phyloP scores from a whole-genome alignment of 768 basidiomycete genomes.

The Nevesoporus exiguus region DNA sequence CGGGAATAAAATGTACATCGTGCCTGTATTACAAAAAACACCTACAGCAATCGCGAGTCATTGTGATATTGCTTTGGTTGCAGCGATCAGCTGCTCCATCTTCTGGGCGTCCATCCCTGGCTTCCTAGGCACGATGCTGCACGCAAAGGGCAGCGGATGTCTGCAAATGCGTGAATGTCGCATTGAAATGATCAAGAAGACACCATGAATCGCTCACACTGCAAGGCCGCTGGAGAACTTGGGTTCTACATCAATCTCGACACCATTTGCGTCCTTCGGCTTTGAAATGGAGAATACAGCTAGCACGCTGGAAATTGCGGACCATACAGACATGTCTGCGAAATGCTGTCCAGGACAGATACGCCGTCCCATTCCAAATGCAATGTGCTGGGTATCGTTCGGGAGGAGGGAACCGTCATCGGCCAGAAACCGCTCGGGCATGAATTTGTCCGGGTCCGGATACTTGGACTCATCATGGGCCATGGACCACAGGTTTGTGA shows the following conservation, averaged over 20 bases:
- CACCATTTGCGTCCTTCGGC: background rate
- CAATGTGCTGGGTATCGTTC: background rate
- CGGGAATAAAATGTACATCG: too few relatives aligned
- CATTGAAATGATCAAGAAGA: too few relatives aligned
- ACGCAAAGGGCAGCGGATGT: background rate
- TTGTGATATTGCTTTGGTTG: background rate
- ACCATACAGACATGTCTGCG: background rate
- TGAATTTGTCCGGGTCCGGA: background rate
- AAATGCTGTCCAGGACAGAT: background rate
- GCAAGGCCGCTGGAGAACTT: background rate
- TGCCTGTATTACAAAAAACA: background rate
- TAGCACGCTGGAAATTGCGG: background rate
- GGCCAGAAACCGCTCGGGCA: background rate
- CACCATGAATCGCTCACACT: background rate
- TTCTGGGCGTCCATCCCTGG: background rate
- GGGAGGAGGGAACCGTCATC: background rate
- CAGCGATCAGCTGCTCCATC: background rate
- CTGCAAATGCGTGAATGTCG: background rate
- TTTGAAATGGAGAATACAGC: background rate
- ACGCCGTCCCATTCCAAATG: background rate
- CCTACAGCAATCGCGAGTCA: background rate
- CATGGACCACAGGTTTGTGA: background rate
- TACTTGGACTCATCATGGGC: background rate
- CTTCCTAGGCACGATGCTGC: background rate
- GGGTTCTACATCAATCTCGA: background rate